Evolutionary conservation across 1,139 yeast species (phyloP), one percentile per base, ranked within the genome.

Genomic region (Pichia sp.): DNA sequence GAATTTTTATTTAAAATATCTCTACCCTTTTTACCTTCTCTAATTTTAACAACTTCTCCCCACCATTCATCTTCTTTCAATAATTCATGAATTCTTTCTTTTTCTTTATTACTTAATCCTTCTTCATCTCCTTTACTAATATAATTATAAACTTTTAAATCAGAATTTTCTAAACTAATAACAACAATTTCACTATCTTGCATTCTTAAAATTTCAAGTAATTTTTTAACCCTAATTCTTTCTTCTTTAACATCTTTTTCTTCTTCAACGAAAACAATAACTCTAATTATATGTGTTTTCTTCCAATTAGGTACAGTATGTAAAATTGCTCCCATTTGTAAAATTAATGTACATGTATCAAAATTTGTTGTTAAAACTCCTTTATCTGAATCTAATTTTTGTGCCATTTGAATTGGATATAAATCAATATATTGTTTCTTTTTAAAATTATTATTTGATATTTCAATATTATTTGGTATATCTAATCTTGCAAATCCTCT

Each of bases 331-430:
- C 97, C 98, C 51, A 92, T 69, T 58, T 92, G 98, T 48, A 92
- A 68, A 54, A 92, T 92, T 58, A 92, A 73, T 0, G 97, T 90
- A 59, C 89, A 92, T 0, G 98, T 92, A 61, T 92, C 98, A 60
- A 92, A 87, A 59, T 92, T 92, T 1, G 96, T 87, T 0, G 96
- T 83, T 50, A 83, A 62, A 1, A 87, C 81, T 47, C 78, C 76
- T 25, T 68, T 70, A 8, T 92, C 74, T 76, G 45, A 80, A 76
- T 42, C 76, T 73, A 47, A 84, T 76, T 33, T 35, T 1, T 95
- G 92, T 6, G 95, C 82, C 96, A 92, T 92, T 58, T 92, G 98
- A 55, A 92, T 89, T 0, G 98, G 98, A 62, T 92, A 92, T 38
- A 92, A 66, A 61, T 92, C 98, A 56, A 92, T 87, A 53, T 68